Percentiles rank a stretch among this genome's conserved stretches.
Evolutionary conservation across 208 protist species (phyloP).

Genomic region (Crithidia brevicula): DNA sequence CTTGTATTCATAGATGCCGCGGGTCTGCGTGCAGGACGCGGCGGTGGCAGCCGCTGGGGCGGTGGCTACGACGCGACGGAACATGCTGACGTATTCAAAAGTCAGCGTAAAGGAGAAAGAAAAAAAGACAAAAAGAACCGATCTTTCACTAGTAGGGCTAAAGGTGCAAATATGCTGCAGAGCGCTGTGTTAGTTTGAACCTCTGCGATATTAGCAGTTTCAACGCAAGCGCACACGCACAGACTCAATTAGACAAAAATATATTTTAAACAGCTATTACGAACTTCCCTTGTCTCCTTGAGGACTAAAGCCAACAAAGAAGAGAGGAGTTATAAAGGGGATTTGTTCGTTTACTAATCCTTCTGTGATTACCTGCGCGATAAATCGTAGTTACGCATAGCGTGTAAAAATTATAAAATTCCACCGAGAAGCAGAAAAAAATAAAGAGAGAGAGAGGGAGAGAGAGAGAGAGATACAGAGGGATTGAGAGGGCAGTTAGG

Average conservation of each 20-base stretch:
- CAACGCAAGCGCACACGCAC: too few species aligned
- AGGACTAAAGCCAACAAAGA: neutral
- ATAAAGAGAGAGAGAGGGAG: slow-evolving; percentile 1
- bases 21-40: slow-evolving; percentile 33
- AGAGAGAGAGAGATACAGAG: slow-evolving; percentile 3
- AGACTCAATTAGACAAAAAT: too few species aligned
- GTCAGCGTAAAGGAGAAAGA: too few species aligned
- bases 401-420: too few species aligned
- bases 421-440: neutral
- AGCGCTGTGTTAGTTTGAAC: too few species aligned
- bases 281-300: too few species aligned
- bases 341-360: neutral
- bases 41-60: slow-evolving; percentile 24
- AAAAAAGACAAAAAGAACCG: neutral
- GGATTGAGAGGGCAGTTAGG: too few species aligned
- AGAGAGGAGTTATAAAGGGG: neutral
- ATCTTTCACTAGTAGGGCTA: neutral
- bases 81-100: too few species aligned
- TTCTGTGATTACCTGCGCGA: slow-evolving; percentile 1
- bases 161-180: too few species aligned
- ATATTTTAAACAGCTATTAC: too few species aligned
- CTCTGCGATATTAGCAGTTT: too few species aligned
- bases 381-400: too few species aligned
- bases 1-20: slow-evolving; percentile 79
- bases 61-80: slow-evolving; percentile 47